Base-by-base conservation (phyloP, 2,329 filamentous ascomycete genomes). In the Botrytis pseudocinerea region DNA sequence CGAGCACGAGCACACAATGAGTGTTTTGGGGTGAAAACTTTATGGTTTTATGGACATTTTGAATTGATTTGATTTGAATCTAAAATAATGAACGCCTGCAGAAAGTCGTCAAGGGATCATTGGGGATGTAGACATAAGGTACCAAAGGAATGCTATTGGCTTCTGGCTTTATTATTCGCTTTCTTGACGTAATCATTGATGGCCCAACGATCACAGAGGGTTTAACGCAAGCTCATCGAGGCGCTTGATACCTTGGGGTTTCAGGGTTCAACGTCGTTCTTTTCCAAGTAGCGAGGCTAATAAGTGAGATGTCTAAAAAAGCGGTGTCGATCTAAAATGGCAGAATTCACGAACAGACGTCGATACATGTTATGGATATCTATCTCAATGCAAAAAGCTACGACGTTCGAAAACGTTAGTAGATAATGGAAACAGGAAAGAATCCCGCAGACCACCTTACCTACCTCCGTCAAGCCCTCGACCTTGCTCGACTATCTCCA, bases 401-500 rank as follows among this genome's bases (percentile, higher is more conserved):
- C 28, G 61, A 46, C 66, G 25, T 25, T 20, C 20, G n/a, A 46
- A 25, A 62, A n/a, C 22, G 28, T 25, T 32, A 22, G 46, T 42
- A 9, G 25, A 68, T 22, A 44, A 72, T 72, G 62, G 62, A 68
- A 35, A 20, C 18, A 57, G 57, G 14, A 62, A 42, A 25, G 16
- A 44, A 22, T 42, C 64, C 62, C 35, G 25, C 63, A 54, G 64
- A n/a, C 57, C 80, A 81, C 44, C 18, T 76, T 51, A 70, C 70
- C 38, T 89, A 89, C 80, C 92, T 98, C 85, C 87, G 85, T 71
- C 84, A 91, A 72, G 94, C 94, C 54, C 88, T 98, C 73, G 83
- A 87, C n/a, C 86, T 94, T 75, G 95, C 96, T 20, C 86, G 87
- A 51, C 88, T 92, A 76, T 97, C 95, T 18, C 93, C 93, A 2